Evolutionary conservation across 257 asterid species (phyloP).

Genomic region (Capsicum baccatum): DNA sequence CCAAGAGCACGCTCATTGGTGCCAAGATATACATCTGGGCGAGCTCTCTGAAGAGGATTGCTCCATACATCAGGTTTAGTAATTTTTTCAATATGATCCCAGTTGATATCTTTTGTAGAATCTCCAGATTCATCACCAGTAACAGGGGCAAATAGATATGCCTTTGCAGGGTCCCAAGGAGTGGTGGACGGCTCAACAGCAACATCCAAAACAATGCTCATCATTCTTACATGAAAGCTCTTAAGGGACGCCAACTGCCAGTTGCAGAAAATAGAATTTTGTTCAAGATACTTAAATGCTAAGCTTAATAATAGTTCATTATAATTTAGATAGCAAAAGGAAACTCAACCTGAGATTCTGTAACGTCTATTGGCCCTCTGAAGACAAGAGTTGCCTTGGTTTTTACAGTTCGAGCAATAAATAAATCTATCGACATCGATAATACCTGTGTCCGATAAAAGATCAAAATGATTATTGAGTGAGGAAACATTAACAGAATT

Average conservation of each 20-base stretch:
- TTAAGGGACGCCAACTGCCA: constrained; percentile 73
- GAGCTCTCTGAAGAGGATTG: constrained; percentile 97
- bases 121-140: constrained; percentile 50
- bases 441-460: constrained; percentile 61
- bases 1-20: constrained; percentile 93
- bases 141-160: constrained; percentile 85
- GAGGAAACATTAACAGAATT: constrained; percentile 19
- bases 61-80: constrained; percentile 78
- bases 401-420: constrained; percentile 83
- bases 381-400: constrained; percentile 78
- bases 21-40: constrained; percentile 98
- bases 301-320: constrained; percentile 25
- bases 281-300: constrained; percentile 28
- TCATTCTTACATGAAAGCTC: constrained; percentile 93
- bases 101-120: constrained; percentile 60
- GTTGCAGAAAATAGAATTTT: constrained; percentile 35
- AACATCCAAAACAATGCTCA: constrained; percentile 99
- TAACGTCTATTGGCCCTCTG: constrained; percentile 65
- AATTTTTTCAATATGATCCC: constrained; percentile 72
- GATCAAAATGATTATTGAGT: neutral
- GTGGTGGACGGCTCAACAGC: constrained; percentile 97
- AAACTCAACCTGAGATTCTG: constrained; percentile 73
- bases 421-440: constrained; percentile 89
- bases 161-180: constrained; percentile 96
- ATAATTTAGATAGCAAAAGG: constrained; percentile 31